Base-by-base conservation (phyloP, 2,329 filamentous ascomycete species). In the Fusarium chlamydosporum region DNA sequence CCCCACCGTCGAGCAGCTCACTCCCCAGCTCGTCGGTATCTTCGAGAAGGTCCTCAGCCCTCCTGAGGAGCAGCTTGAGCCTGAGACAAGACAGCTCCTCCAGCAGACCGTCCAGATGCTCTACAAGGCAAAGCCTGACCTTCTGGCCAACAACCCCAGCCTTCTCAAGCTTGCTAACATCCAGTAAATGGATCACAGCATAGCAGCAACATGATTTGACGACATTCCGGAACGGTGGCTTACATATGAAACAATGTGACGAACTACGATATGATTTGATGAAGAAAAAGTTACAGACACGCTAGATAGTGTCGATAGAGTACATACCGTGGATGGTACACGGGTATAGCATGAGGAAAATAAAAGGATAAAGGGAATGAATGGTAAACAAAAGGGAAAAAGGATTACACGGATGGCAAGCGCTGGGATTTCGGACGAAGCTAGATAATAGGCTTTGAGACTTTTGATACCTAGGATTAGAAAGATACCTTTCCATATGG, bases 11-110 rank as follows among this genome's bases (percentile, higher is more conserved):
- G 88, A 90, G 79, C 84, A 87, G 73, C 84, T 93, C 46, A 94
- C 92, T 6, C 85, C 88, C 37, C 85, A 88, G 76, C 84, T 96
- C 59, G 82, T 93, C 70, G 85, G 87, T 13, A 80, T 94, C 61
- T 92, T 96, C 72, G 88, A 92, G 76, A 85, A 91, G 75, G 92
- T 94, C 18, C 84, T 95, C 57, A 83, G 85, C 60, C 85, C 88
- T 47, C 91, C 92, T 2, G 86, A 91, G 79, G 91, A 92, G 63
- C 92, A 96, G 82, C 84, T 96, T 41, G 90, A 91, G 74, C 84
- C 87, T 10, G 89, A 91, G 80, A 93, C 90, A 11, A 87, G 91
- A 61, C 81, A 84, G 67, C 84, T 91, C 74, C 83, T 95, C 43
- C 82, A 88, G 72, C 85, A 89, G 76, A 86, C 91, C 54, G 89